Base-by-base conservation (phyloP, 1,284 basidiomycete species). In the Fomitopsis pinicola region DNA sequence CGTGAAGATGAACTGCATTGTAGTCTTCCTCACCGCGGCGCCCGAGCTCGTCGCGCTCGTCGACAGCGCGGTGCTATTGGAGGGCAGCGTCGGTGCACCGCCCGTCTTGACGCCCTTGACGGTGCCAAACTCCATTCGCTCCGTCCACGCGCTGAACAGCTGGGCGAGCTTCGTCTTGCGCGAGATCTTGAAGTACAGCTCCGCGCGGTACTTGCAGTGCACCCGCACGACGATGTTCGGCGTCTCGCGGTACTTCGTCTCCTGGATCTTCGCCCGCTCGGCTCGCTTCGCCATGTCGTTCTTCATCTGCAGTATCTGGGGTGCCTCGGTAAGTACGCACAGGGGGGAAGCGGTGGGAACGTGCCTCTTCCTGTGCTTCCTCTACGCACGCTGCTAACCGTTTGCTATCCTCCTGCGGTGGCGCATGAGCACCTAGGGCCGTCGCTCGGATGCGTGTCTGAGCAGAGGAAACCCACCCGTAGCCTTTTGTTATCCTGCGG, bases 181-280 rank as follows among this genome's bases (percentile, higher is more conserved):
- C 35, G 88, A 89, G 67, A 94, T 91, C 75, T 92, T 93, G 82
- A 94, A 94, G 78, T 90, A 92, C 45, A 94, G 80, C 71, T 94
- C 91, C 3, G 90, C 90, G 50, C 91, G 88, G 73, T 93, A 93
- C 67, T 89, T 87, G 75, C 91, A 93, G 53, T 89, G 80, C 66
- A 94, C 90, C 73, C 92, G 91, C 74, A 93, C 84, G 56, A 92
- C 87, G 62, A 93, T 91, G 71, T 93, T 89, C 26, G 89, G 88
- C 80, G 83, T 85, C 72, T 91, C 88, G 61, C 87, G 85, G 69
- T 84, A 90, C 72, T 91, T 91, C 64, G 82, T 78, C 68, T 92
- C 89, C 69, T 89, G 89, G 46, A 85, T 75, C 72, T 86, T 89
- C 42, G 85, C 88, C 69, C 84, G 88, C 71, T 91, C 88, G 5